These are phyloP conservation scores for Nakazawaea ernobii DNA, from an alignment of 805 yeast species.

Conservation along the genomic window DNA sequence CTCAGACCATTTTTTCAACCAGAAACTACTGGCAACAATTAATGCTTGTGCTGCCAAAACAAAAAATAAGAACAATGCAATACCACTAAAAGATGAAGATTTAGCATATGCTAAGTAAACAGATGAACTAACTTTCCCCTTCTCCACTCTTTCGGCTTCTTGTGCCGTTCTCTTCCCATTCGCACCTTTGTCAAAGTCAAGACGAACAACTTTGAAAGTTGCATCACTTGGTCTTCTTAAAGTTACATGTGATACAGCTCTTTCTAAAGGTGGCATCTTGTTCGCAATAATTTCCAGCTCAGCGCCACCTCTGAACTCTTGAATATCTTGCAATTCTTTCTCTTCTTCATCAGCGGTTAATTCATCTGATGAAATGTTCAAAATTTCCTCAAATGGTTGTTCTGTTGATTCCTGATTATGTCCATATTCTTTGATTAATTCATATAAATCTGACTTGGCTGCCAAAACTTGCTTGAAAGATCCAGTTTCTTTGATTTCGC, in stretches of 20 bases:
- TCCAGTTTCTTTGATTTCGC: slow-evolving; percentile 51
- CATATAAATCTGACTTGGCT: slow-evolving; percentile 22
- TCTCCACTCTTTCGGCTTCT: slow-evolving; percentile 46
- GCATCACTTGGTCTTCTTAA: slow-evolving; percentile 61
- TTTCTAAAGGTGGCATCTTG: slow-evolving; percentile 12
- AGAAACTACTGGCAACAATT: slow-evolving; percentile 64
- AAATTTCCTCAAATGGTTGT: not conserved
- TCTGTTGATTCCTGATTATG: not conserved
- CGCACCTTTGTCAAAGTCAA: slow-evolving; percentile 17
- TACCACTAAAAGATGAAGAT: slow-evolving; percentile 53
- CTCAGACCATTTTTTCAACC: slow-evolving; percentile 97
- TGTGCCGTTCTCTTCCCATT: slow-evolving; percentile 34
- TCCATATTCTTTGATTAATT: slow-evolving; percentile 34
- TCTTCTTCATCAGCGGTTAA: slow-evolving; percentile 11
- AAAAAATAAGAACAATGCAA: slow-evolving; percentile 29
- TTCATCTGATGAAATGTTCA: slow-evolving; percentile 7
- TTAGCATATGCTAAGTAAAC: slow-evolving; percentile 50
- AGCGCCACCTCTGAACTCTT: slow-evolving; percentile 14
- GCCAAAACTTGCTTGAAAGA: slow-evolving; percentile 35
- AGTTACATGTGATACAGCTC: slow-evolving; percentile 20
- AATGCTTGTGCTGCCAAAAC: slow-evolving; percentile 23
- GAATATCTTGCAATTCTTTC: slow-evolving; percentile 10
- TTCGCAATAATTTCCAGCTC: slow-evolving; percentile 15
- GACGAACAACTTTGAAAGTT: slow-evolving; percentile 41
- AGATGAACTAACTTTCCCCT: slow-evolving; percentile 51